These are phyloP conservation scores for Madurella fahalii DNA, from an alignment of 2,329 filamentous ascomycete genomes.

Conservation along the genomic window DNA sequence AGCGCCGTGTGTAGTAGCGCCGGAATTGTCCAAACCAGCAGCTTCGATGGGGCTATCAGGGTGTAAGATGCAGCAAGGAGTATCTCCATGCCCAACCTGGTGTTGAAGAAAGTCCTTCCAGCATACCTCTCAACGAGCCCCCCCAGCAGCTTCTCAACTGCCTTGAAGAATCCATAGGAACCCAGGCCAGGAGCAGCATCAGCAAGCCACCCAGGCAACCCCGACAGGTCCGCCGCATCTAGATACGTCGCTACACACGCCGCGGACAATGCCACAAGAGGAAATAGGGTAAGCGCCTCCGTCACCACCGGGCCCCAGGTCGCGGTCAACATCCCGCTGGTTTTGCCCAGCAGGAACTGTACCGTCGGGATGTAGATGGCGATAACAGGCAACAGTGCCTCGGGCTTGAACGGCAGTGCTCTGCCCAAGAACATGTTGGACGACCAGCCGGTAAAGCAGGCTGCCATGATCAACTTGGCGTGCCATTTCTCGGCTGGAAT, in stretches of 20 bases:
- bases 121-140: slow-evolving; percentile 47
- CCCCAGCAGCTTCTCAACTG: slow-evolving; percentile 40
- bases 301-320: slow-evolving; percentile 70
- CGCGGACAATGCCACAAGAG: slow-evolving; percentile 60
- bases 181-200: slow-evolving; percentile 63
- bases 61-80: slow-evolving; percentile 62
- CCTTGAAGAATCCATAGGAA: slow-evolving; percentile 62
- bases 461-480: slow-evolving; percentile 58
- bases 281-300: slow-evolving; percentile 69
- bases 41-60: slow-evolving; percentile 62
- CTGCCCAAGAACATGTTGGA: slow-evolving; percentile 55
- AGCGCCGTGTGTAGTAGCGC: slow-evolving; percentile 67
- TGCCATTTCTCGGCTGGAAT: slow-evolving; percentile 75
- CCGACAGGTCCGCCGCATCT: slow-evolving; percentile 55
- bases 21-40: slow-evolving; percentile 64
- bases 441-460: slow-evolving; percentile 68
- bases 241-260: slow-evolving; percentile 61
- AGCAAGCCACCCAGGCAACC: slow-evolving; percentile 52
- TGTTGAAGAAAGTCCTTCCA: slow-evolving; percentile 60
- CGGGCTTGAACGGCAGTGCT: slow-evolving; percentile 45
- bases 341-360: slow-evolving; percentile 66
- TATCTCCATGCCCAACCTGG: slow-evolving; percentile 68
- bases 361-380: slow-evolving; percentile 70
- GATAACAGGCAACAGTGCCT: slow-evolving; percentile 65
- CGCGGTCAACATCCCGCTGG: slow-evolving; percentile 63